Base-by-base conservation (phyloP, 192 early-diverging fungal species). In the Mortierella hygrophila region DNA sequence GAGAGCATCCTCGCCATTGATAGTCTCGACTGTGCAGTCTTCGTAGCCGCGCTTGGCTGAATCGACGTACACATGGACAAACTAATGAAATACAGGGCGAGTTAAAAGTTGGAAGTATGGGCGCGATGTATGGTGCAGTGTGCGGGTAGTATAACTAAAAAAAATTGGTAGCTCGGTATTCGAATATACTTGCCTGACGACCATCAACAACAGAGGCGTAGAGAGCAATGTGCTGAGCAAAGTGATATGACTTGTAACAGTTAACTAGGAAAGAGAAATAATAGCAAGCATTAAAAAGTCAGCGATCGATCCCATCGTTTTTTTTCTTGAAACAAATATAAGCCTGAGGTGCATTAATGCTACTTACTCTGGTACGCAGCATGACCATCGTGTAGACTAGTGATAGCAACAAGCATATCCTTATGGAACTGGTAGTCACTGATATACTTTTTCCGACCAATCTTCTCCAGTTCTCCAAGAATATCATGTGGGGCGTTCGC, bases 1-100 rank as follows among this genome's bases (percentile, higher is more conserved):
- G 6, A 46, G 52, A 1, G 77, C 86, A 8, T 70, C 46, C 4
- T 73, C 23, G 18, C 80, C 80, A 75, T 88, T 63, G 32, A 88
- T 88, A 0, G 26, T 65, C 4, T 40, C 21, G 21, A 88, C 86
- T 16, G 72, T 77, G 26, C 86, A 82, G 74, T 79, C 80, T 35
- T 83, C 63, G n/a, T 70, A 74, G 6, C 82, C 82, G 18, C 71
- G 72, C 0, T 38, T 44, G 0, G 13, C 4, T 18, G 29, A 8
- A 40, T 83, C 82, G 11, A 32, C 41, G 72, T 38, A 78, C 0
- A 83, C 76, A 29, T 75, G 68, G 37, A 79, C 6, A 3, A 37
- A 63, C 77, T 79, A 49, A 32, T 7, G 41, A 38, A 15, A 23
- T 10, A 23, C 3, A 16, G 1, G 10, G 26, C 6, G 8, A 68